Base-by-base conservation (phyloP, 2,329 filamentous ascomycete species). In the Ceratocystis smalleyi region DNA sequence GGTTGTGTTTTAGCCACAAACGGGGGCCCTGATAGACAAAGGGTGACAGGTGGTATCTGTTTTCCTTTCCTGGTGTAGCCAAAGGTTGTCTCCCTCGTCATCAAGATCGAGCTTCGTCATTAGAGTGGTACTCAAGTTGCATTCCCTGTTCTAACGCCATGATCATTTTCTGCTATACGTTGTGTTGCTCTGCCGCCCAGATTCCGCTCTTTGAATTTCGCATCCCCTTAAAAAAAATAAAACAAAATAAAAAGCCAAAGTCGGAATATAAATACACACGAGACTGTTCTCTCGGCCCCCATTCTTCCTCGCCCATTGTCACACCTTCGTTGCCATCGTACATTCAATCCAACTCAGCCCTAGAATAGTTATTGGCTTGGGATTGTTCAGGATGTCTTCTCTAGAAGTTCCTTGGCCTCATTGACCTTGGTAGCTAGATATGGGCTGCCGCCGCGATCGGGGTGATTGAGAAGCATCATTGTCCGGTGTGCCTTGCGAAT, bases 341-440 rank as follows among this genome's bases (percentile, higher is more conserved):
- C 35, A 40, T 40, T 40, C 10, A 40, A 40, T 15, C 1, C 35
- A 12, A 40, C 12, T 15, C 10, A 40, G 10, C 10, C 10, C 35
- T 40, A 10, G 10, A 40, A 40, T 12, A 40, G 35, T 3, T 40
- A 15, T 12, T 40, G 10, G 19, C 32, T 0, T 8, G 17, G 12
- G 32, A 15, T 40, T 67, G 73, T 27, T 67, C 61, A 22, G 69
- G 70, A 66, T 63, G 77, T 79, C 76, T 96, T 96, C 74, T 99
- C 94, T 69, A 99, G 74, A 68, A 97, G 83, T 74, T 97, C 92
- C 76, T 99, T 99, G 47, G 94, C 94, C 75, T 99, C 94, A 77
- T 99, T 99, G 73, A 99, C 88, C 76, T 99, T 99, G 63, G 91
- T 96, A 15, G 94, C 94, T 55, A 99, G 78, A 73, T 97, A 99